Evolutionary conservation across 2,329 filamentous ascomycete genomes (phyloP).

Genomic region (Aureobasidium mangrovei): DNA sequence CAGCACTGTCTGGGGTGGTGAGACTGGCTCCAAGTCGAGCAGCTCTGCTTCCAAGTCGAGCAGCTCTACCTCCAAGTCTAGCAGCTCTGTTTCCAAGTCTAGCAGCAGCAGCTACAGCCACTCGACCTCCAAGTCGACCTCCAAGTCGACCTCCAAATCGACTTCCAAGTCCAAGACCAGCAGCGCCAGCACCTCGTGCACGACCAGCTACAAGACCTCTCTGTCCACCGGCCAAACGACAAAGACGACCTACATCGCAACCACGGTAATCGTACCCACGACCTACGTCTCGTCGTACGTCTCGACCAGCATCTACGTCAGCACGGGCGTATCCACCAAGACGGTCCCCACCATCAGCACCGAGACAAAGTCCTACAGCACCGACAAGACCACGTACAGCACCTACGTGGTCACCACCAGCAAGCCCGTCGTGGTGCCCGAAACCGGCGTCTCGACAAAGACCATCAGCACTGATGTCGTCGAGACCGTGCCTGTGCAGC

Average conservation of each 20-base stretch:
- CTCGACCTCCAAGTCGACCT: background rate
- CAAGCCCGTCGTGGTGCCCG: background rate
- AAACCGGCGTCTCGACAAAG: background rate
- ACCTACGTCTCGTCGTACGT: background rate
- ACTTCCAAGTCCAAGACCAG: background rate
- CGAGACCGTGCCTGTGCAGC: background rate
- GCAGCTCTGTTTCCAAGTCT: background rate
- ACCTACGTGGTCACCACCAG: background rate
- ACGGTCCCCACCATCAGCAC: background rate
- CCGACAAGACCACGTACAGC: background rate
- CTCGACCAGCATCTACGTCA: background rate
- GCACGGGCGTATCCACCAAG: background rate
- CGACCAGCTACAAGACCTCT: background rate
- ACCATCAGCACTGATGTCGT: background rate
- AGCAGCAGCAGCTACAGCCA: background rate
- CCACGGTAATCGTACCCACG: background rate
- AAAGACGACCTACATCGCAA: background rate
- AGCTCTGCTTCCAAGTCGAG: background rate
- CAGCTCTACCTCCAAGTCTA: background rate
- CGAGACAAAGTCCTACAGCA: background rate
- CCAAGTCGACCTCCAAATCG: background rate
- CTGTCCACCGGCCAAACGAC: background rate
- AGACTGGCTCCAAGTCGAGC: background rate
- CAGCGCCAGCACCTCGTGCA: slow-evolving; percentile 3
- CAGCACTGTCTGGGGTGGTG: background rate